phyloP scores from a whole-genome alignment of 768 basidiomycete genomes.

The Trametes cingulata region DNA sequence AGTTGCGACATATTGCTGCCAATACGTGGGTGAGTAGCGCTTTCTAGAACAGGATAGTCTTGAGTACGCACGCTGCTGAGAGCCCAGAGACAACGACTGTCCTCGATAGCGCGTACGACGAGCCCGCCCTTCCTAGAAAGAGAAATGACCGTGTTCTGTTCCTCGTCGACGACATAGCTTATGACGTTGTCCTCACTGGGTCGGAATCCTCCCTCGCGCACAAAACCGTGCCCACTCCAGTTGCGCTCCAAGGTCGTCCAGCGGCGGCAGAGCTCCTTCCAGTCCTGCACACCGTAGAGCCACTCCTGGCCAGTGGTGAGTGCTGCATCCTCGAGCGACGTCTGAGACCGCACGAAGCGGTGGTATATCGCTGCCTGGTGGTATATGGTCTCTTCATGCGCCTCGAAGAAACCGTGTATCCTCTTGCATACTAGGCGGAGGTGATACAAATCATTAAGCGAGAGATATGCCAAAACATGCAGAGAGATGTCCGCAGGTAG shows the following conservation, averaged over 20 bases:
- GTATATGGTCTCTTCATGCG: constrained; percentile 24
- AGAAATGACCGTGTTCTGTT: constrained; percentile 16
- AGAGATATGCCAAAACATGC: constrained; percentile 25
- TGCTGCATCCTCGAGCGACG: constrained; percentile 19
- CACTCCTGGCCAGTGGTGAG: neutral
- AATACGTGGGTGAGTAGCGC: too few relatives aligned
- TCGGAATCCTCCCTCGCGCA: constrained; percentile 23
- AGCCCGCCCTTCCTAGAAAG: constrained; percentile 12
- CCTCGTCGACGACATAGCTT: constrained; percentile 24
- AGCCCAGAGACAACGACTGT: constrained; percentile 20
- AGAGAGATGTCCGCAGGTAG: constrained; percentile 25
- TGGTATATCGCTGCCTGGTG: constrained; percentile 28
- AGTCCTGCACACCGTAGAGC: constrained; percentile 16
- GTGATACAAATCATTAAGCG: constrained; percentile 21
- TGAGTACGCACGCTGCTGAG: constrained; percentile 21
- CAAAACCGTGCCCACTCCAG: constrained; percentile 26
- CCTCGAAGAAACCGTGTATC: constrained; percentile 14
- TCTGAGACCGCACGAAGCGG: constrained; percentile 19
- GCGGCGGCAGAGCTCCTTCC: constrained; percentile 28
- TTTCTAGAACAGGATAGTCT: too few relatives aligned
- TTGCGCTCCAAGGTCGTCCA: constrained; percentile 20
- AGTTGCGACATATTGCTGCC: constrained; percentile 15
- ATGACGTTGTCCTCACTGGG: constrained; percentile 8
- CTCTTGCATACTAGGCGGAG: constrained; percentile 19
- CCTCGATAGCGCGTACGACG: constrained; percentile 21